Evolutionary conservation across 148 eudicot genomes (phyloP).

Genomic region (Cornus kousa): DNA sequence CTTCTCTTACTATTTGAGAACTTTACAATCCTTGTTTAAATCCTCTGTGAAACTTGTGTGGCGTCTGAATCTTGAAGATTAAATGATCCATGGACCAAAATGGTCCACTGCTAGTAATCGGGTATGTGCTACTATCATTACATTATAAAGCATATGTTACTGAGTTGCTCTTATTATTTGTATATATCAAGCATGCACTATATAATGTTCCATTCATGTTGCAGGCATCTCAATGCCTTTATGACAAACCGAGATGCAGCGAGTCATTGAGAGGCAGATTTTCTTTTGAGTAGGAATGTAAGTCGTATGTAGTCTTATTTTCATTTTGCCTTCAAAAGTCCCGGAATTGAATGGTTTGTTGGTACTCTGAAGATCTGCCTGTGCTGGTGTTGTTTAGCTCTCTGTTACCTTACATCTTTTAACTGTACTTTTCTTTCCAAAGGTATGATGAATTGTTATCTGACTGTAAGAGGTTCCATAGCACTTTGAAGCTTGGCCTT

Average conservation of each 20-base stretch:
- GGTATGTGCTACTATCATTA: background rate
- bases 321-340: background rate
- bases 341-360: background rate
- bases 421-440: background rate
- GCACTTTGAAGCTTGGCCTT: background rate
- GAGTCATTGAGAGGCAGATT: conserved; percentile 5
- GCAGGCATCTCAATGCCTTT: conserved; percentile 39
- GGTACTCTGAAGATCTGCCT: background rate
- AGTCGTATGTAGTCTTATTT: background rate
- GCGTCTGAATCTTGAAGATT: background rate
- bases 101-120: background rate
- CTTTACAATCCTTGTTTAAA: conserved; percentile 26
- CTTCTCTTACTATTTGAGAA: background rate
- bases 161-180: background rate
- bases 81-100: background rate
- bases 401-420: background rate
- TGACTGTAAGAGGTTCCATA: background rate
- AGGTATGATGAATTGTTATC: background rate
- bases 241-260: conserved; percentile 18
- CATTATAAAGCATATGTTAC: too few species aligned
- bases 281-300: conserved; percentile 1
- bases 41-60: conserved; percentile 8
- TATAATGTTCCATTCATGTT: background rate
- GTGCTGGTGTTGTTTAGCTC: too few species aligned
- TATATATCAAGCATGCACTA: background rate